Evolutionary conservation across 108 stramenopile genomes (phyloP).

Genomic region (Pseudonitzschia multistriata): DNA sequence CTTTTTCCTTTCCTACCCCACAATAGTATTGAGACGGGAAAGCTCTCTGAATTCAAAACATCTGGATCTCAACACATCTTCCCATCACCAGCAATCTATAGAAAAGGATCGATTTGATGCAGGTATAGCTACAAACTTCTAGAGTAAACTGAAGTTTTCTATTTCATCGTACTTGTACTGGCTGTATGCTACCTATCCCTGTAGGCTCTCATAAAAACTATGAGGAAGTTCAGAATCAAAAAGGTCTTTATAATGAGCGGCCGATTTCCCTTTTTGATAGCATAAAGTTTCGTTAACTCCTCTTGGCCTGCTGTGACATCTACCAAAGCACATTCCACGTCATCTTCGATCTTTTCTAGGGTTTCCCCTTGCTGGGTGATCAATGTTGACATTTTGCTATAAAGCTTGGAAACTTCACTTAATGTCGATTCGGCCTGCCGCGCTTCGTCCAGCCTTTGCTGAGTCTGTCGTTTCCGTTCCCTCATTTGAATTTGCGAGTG

Average conservation of each 20-base stretch:
- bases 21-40: too few species aligned
- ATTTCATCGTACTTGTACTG: too few species aligned
- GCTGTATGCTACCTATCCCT: neutral
- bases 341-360: conserved; percentile 86
- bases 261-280: conserved; percentile 81
- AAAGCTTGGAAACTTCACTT: conserved; percentile 67
- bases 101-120: too few species aligned
- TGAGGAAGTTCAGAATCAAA: conserved; percentile 76
- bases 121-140: too few species aligned
- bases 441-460: conserved; percentile 64
- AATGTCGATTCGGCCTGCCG: conserved; percentile 72
- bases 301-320: conserved; percentile 80
- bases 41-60: too few species aligned
- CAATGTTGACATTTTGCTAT: conserved; percentile 76
- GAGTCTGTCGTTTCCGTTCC: conserved; percentile 64
- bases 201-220: conserved; percentile 86
- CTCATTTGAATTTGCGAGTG: conserved; percentile 65
- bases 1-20: too few species aligned
- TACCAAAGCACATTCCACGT: conserved; percentile 71
- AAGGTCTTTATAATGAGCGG: conserved; percentile 85
- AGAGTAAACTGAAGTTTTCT: too few species aligned
- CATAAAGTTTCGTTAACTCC: conserved; percentile 74
- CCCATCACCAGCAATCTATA: too few species aligned
- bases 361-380: conserved; percentile 76
- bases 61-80: too few species aligned